Evolutionary conservation across 176 grass and related monocot genomes (phyloP).

Genomic region (Echinochloa phyllopogon): DNA sequence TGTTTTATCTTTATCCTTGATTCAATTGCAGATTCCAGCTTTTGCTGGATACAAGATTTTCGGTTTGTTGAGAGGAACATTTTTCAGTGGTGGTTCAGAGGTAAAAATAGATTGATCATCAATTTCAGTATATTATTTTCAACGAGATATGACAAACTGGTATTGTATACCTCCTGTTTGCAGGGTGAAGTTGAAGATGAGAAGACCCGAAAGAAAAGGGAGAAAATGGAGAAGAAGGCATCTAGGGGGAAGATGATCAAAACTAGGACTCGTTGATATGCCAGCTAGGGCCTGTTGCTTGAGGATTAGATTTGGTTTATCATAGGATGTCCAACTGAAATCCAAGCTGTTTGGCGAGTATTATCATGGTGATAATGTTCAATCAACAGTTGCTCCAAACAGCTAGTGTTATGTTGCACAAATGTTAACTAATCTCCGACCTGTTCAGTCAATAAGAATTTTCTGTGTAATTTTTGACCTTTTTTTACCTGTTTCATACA

Average conservation of each 20-base stretch:
- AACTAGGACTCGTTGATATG: conserved; percentile 67
- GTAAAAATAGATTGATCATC: conserved; percentile 46
- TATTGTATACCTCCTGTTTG: conserved; percentile 26
- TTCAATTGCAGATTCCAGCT: conserved; percentile 74
- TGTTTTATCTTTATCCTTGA: conserved; percentile 12
- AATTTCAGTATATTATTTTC: conserved; percentile 7
- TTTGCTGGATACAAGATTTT: conserved; percentile 90
- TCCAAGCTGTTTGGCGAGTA: conserved; percentile 16
- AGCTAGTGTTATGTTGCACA: conserved; percentile 21
- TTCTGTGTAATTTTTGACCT: not conserved
- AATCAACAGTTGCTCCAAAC: conserved; percentile 24
- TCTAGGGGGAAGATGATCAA: conserved; percentile 89
- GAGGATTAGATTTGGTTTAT: conserved; percentile 49
- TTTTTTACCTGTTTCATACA: conserved; percentile 4
- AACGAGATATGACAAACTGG: not conserved
- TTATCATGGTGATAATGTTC: conserved; percentile 1
- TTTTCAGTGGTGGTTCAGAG: conserved; percentile 76
- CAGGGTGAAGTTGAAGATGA: conserved; percentile 89
- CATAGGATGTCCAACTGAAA: conserved; percentile 37
- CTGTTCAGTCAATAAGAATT: conserved; percentile 12
- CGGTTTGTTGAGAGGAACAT: conserved; percentile 73
- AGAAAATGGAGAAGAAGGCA: conserved; percentile 96
- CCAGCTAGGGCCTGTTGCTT: conserved; percentile 16
- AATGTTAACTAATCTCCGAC: conserved; percentile 35
- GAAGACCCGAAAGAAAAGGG: conserved; percentile 88